phyloP scores from a whole-genome alignment of 805 yeast species.

The Saturnispora sekii region DNA sequence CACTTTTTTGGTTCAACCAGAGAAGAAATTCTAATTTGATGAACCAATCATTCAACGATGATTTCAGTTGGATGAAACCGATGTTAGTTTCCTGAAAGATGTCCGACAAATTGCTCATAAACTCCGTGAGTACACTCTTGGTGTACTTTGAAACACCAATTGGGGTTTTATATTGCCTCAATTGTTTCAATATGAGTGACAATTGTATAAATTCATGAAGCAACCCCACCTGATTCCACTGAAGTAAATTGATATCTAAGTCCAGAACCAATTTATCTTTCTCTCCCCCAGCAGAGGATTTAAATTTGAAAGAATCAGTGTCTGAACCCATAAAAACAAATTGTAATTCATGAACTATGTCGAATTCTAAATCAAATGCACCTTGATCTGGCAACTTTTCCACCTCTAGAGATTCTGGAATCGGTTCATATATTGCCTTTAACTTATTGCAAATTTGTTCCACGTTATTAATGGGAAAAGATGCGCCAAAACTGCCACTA shows the following conservation, averaged over 20 bases:
- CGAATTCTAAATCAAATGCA: constrained; percentile 3
- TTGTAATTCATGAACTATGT: constrained; percentile 1
- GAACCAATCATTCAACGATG: constrained; percentile 40
- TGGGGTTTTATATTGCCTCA: neutral
- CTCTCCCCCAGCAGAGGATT: neutral
- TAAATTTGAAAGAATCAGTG: constrained; percentile 5
- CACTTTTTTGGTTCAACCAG: constrained; percentile 31
- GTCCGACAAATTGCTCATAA: neutral
- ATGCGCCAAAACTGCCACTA: neutral
- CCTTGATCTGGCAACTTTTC: neutral
- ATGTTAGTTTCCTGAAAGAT: neutral
- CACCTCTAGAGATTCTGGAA: neutral
- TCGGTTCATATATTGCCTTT: neutral
- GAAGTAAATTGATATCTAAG: constrained; percentile 1
- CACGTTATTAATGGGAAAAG: neutral
- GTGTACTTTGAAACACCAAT: no score
- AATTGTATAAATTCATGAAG: constrained; percentile 9
- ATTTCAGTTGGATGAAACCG: constrained; percentile 6
- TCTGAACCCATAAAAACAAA: constrained; percentile 9
- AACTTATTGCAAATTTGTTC: neutral
- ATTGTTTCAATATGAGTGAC: constrained; percentile 6
- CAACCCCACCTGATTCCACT: constrained; percentile 6
- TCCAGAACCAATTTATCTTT: neutral
- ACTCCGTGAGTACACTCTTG: no score
- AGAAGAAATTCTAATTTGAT: constrained; percentile 49